phyloP scores from a whole-genome alignment of 129 eudicot genomes.

The Lactuca saligna region DNA sequence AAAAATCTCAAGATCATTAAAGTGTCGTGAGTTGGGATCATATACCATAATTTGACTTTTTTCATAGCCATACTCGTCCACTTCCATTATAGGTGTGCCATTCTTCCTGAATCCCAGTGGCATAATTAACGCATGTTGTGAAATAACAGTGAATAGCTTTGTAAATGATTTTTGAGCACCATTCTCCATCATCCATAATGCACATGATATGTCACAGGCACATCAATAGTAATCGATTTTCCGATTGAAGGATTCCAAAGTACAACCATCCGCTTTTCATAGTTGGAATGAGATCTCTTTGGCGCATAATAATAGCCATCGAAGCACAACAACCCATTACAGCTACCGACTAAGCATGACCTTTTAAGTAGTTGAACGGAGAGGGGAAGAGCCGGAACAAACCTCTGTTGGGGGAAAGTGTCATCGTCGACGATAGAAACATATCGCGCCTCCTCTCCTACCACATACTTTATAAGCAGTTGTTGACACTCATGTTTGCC shows the following conservation, averaged over 20 bases:
- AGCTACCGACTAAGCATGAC: background rate
- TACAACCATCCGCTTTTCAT: background rate
- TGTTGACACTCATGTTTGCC: background rate
- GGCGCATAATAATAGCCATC: too few species aligned
- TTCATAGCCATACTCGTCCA: too few species aligned
- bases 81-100: background rate
- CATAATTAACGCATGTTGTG: background rate
- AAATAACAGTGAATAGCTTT: background rate
- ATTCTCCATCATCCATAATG: background rate
- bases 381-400: background rate
- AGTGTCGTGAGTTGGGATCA: background rate
- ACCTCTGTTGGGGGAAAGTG: background rate
- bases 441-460: background rate
- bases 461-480: background rate
- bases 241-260: slow-evolving; percentile 1
- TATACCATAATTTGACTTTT: background rate
- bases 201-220: background rate
- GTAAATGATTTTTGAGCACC: slow-evolving; percentile 2
- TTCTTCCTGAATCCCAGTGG: background rate
- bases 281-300: too few species aligned
- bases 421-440: background rate
- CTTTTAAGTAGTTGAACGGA: background rate
- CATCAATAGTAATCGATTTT: background rate
- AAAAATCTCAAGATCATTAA: background rate
- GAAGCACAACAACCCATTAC: background rate